Evolutionary conservation across 2,329 filamentous ascomycete species (phyloP).

Genomic region (Colletotrichum theobromicola): DNA sequence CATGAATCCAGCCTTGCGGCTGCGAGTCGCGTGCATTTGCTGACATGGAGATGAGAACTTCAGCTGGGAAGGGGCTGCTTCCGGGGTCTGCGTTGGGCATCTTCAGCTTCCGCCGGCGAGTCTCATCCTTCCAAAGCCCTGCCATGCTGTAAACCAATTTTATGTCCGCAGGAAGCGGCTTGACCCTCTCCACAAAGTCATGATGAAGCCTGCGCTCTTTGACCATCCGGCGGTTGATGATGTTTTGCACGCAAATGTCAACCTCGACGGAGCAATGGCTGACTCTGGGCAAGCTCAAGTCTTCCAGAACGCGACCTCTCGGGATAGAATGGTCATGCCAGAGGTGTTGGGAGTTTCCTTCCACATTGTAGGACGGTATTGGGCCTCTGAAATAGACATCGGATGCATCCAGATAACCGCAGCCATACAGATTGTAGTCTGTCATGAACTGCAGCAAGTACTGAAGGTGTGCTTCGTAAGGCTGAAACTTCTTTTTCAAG

Average conservation of each 20-base stretch:
- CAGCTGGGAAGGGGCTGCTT: conserved; percentile 79
- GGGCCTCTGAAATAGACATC: conserved; percentile 77
- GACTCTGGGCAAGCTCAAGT: conserved; percentile 70
- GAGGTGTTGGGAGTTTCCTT: conserved; percentile 64
- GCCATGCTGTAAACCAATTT: conserved; percentile 96
- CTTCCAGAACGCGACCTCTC: conserved; percentile 62
- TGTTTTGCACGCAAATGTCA: conserved; percentile 87
- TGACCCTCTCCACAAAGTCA: conserved; percentile 77
- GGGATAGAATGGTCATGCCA: conserved; percentile 83
- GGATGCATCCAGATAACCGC: conserved; percentile 78
- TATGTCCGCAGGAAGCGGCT: conserved; percentile 68
- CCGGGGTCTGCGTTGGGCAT: conserved; percentile 69
- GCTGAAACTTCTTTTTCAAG: conserved; percentile 83
- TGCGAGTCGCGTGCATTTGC: conserved; percentile 76
- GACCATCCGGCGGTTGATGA: conserved; percentile 80
- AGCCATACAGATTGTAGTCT: conserved; percentile 97
- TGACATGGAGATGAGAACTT: conserved; percentile 88
- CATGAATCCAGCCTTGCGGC: conserved; percentile 89
- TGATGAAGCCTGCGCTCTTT: conserved; percentile 82
- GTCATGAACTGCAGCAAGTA: conserved; percentile 97
- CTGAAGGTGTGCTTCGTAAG: conserved; percentile 92
- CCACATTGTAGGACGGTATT: conserved; percentile 71
- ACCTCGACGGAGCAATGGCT: conserved; percentile 92
- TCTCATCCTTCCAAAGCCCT: conserved; percentile 90
- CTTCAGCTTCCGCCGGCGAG: conserved; percentile 74